A percentile compares a stretch with the other conserved stretches of the same genome.
Conservation (phyloP, 2,329 filamentous ascomycete genomes). For the Biscogniauxia marginata region DNA sequence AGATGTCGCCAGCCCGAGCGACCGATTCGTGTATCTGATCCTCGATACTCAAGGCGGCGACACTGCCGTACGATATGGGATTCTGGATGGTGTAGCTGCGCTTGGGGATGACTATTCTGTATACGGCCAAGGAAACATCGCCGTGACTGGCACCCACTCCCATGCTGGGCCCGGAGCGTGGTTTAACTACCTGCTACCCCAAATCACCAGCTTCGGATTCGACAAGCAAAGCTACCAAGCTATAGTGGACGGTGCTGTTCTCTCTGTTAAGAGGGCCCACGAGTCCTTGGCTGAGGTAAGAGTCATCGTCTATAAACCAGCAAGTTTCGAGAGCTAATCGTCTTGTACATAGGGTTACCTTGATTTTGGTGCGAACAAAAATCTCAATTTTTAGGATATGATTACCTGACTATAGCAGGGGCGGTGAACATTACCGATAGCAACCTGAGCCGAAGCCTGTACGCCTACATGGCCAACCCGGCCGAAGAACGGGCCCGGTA, state of each 20-base stretch:
- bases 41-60: conserved; percentile 86
- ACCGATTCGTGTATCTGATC: conserved; percentile 82
- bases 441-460: conserved; percentile 83
- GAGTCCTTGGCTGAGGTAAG: conserved; percentile 55
- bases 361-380: conserved; percentile 51
- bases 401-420: conserved; percentile 13
- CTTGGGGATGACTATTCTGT: conserved; percentile 71
- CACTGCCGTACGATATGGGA: conserved; percentile 80
- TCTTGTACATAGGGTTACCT: conserved; percentile 56
- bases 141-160: conserved; percentile 88
- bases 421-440: conserved; percentile 64
- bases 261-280: conserved; percentile 79
- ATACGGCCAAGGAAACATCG: conserved; percentile 77
- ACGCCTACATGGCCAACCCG: conserved; percentile 81
- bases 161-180: conserved; percentile 88
- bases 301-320: background rate
- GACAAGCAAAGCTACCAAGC: conserved; percentile 81
- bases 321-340: conserved; percentile 16
- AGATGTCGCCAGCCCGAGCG: conserved; percentile 58
- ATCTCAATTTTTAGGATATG: background rate
- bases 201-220: conserved; percentile 84
- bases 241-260: conserved; percentile 78
- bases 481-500: conserved; percentile 69
- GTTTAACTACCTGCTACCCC: conserved; percentile 88
- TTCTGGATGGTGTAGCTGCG: conserved; percentile 66